These are phyloP conservation scores for Globisporangium middletonii DNA, from an alignment of 352 stramenopile species.

Conservation along the genomic window DNA sequence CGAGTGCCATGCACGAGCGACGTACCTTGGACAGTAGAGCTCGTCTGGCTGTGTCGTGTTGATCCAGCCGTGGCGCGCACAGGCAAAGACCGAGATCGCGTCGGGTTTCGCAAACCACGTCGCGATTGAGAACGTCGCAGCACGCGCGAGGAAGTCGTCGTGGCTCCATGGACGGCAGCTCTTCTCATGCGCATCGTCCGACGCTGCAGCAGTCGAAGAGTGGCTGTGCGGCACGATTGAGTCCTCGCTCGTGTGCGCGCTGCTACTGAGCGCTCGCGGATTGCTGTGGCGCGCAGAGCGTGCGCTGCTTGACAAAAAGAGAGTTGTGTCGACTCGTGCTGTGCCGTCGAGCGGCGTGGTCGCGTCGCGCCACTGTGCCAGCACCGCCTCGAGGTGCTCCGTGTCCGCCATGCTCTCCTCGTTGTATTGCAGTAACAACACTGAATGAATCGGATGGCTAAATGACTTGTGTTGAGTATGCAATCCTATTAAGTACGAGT, in stretches of 20 bases:
- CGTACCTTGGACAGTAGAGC: constrained; percentile 39
- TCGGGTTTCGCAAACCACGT: constrained; percentile 64
- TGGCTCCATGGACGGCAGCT: constrained; percentile 44
- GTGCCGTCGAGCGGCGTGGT: constrained; percentile 12
- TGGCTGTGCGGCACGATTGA: not conserved
- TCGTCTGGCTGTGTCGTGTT: constrained; percentile 34
- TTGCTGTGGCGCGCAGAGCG: not conserved
- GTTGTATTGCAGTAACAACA: not conserved
- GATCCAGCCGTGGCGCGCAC: constrained; percentile 45
- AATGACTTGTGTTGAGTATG: too few relatives aligned
- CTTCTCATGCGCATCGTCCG: not conserved
- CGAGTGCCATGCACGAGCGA: too few relatives aligned
- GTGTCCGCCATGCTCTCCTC: not conserved
- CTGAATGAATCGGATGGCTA: too few relatives aligned
- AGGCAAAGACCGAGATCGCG: constrained; percentile 34
- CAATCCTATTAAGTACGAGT: too few relatives aligned
- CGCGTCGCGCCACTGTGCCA: constrained; percentile 10
- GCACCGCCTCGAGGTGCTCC: constrained; percentile 12
- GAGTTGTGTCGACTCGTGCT: constrained; percentile 3
- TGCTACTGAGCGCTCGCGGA: not conserved
- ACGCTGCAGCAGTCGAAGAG: not conserved
- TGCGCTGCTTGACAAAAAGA: constrained; percentile 1
- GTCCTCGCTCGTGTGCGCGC: not conserved
- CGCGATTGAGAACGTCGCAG: constrained; percentile 44
- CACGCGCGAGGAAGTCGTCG: constrained; percentile 38